Conservation (phyloP, 371 early-diverging fungal genomes). For the Mortierella sp. region DNA sequence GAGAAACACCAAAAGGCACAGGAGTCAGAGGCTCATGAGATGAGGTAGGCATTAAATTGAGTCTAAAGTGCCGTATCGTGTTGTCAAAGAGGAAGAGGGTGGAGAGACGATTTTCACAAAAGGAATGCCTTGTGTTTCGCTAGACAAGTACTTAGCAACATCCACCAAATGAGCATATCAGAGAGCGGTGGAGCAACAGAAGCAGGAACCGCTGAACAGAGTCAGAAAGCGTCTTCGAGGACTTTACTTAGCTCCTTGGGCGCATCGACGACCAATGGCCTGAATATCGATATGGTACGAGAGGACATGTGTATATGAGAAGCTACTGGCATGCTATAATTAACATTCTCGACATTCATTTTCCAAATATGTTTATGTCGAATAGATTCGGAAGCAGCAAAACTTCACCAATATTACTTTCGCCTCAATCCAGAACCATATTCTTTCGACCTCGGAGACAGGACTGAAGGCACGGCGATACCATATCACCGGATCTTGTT, state of each 20-base stretch:
- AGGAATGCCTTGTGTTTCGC: neutral
- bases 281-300: constrained; percentile 35
- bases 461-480: constrained; percentile 21
- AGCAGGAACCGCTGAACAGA: neutral
- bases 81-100: too few species aligned
- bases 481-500: constrained; percentile 28
- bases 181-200: neutral
- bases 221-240: neutral
- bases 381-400: constrained; percentile 32
- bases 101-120: too few species aligned
- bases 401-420: constrained; percentile 38
- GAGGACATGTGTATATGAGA: neutral
- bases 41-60: too few species aligned
- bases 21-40: constrained; percentile 40
- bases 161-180: constrained; percentile 19
- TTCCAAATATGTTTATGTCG: neutral
- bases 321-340: neutral
- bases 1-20: constrained; percentile 33
- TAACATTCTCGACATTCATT: neutral
- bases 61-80: too few species aligned
- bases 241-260: constrained; percentile 17
- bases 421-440: constrained; percentile 30
- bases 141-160: constrained; percentile 22
- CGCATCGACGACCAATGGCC: neutral
- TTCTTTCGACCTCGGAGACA: constrained; percentile 13